A percentile compares a stretch with the other conserved stretches of the same genome.
Conservation (phyloP, 208 protist genomes). For the Trypanosoma avium region DNA sequence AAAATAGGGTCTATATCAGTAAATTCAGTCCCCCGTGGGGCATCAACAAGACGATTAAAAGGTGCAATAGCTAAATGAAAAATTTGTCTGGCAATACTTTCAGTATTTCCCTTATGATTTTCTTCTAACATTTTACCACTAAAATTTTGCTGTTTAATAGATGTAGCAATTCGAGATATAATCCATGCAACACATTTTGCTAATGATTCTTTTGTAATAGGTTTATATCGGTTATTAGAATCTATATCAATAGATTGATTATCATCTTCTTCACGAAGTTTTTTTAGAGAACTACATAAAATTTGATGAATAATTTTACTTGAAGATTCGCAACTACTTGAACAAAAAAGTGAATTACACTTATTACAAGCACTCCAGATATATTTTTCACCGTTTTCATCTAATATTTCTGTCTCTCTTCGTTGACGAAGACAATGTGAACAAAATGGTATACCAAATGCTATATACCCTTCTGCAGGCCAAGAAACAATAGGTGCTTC, state of each 20-base stretch:
- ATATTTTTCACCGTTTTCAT: background rate
- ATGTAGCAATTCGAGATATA: conserved; percentile 39
- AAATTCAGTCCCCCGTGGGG: conserved; percentile 47
- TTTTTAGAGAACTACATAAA: conserved; percentile 42
- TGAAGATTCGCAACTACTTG: conserved; percentile 36
- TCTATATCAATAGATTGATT: background rate
- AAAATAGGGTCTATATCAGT: conserved; percentile 35
- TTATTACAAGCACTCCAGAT: conserved; percentile 29
- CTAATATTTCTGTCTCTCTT: background rate
- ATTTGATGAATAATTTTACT: conserved; percentile 41
- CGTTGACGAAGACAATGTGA: conserved; percentile 63
- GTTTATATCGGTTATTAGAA: background rate
- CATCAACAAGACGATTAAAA: conserved; percentile 74
- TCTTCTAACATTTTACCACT: conserved; percentile 44
- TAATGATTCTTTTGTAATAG: conserved; percentile 64
- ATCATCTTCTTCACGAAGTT: conserved; percentile 28
- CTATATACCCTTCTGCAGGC: conserved; percentile 42
- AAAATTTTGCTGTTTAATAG: conserved; percentile 45
- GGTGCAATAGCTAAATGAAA: conserved; percentile 54
- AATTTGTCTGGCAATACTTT: conserved; percentile 49
- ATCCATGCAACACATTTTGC: conserved; percentile 67
- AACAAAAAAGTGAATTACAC: conserved; percentile 70
- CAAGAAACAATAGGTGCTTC: conserved; percentile 77
- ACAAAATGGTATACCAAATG: conserved; percentile 52
- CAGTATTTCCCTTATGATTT: conserved; percentile 21